Conservation (phyloP, 2,329 filamentous ascomycete species). For the Xylaria sp. region DNA sequence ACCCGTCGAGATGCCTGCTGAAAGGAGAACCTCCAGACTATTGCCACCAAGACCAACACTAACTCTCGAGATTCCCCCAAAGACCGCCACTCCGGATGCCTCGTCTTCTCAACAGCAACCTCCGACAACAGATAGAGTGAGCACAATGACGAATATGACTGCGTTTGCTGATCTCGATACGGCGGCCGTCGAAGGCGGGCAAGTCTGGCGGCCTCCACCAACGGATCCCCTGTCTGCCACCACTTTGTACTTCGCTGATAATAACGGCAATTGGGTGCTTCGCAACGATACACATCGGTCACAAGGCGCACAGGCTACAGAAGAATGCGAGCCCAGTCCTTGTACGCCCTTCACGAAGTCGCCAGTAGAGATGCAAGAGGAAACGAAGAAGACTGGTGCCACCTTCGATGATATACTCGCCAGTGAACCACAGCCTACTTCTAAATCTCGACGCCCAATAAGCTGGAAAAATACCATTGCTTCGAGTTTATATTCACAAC, state of each 20-base stretch:
- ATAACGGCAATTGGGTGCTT: constrained; percentile 50
- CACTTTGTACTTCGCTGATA: constrained; percentile 48
- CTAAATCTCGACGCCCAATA: constrained; percentile 24
- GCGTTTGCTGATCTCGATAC: constrained; percentile 33
- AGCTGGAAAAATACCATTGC: constrained; percentile 26
- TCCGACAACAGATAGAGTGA: constrained; percentile 51
- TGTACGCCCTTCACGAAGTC: constrained; percentile 31
- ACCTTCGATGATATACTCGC: constrained; percentile 22
- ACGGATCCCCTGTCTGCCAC: constrained; percentile 41
- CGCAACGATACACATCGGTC: constrained; percentile 34
- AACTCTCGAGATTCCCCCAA: constrained; percentile 35
- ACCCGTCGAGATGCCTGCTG: constrained; percentile 18
- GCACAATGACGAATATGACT: constrained; percentile 31
- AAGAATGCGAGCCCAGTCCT: constrained; percentile 28
- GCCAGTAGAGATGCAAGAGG: constrained; percentile 28
- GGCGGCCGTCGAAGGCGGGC: constrained; percentile 33
- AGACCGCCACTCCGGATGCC: constrained; percentile 20
- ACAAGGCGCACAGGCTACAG: constrained; percentile 18
- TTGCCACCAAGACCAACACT: constrained; percentile 44
- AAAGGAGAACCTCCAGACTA: constrained; percentile 38
- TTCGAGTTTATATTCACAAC: constrained; percentile 38
- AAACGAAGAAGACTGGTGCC: constrained; percentile 12
- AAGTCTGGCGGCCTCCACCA: constrained; percentile 48
- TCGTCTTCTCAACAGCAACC: constrained; percentile 37
- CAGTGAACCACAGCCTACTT: constrained; percentile 29